Evolutionary conservation across 768 basidiomycete species (phyloP), one percentile per base, ranked within the genome.

Genomic region (Leucocoprinus sp.): DNA sequence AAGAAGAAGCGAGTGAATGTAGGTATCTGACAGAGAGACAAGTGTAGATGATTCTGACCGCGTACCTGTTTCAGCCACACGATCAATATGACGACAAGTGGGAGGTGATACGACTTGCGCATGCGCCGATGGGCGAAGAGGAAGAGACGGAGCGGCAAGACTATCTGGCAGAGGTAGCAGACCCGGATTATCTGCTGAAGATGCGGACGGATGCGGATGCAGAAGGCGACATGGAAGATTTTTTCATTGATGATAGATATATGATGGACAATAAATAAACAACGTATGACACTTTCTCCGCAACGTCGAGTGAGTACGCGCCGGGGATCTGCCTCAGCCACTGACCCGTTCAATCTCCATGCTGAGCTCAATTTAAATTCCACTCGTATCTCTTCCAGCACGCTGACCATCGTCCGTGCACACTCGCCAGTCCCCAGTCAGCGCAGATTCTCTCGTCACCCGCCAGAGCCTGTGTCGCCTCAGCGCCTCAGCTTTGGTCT

Each of bases 1-100:
- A 90, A 90, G 64, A 90, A 89, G 68, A 88, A 81, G 61, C 78
- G 89, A 6, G 76, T 75, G 14, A 85, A 86, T 59, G 88, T 89
- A 51, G 60, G 76, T 68, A 14, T 35, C 5, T 27, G 5, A 22
- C n/a, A 17, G 28, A 39, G 11, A 5, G 21, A 1, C n/a, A 6
- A 37, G 18, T 45, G n/a, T 18, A 14, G 27, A n/a, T 9, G 37
- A 48, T 35, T 19, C 27, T 14, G 28, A 44, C n/a, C n/a, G n/a
- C n/a, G 8, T 36, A 48, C 14, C 40, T 49, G 11, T 48, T 37
- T 11, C 57, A 88, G 84, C 70, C 67, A 23, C 77, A 80, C 58
- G 85, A 90, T 49, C 67, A 79, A 46, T 85, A 87, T 54, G 70
- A 72, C 45, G 83, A 88, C 60, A 88, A 90, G 56, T 90, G 88